Evolutionary conservation across 2,329 filamentous ascomycete species (phyloP).

Genomic region (Ophiostoma ips): DNA sequence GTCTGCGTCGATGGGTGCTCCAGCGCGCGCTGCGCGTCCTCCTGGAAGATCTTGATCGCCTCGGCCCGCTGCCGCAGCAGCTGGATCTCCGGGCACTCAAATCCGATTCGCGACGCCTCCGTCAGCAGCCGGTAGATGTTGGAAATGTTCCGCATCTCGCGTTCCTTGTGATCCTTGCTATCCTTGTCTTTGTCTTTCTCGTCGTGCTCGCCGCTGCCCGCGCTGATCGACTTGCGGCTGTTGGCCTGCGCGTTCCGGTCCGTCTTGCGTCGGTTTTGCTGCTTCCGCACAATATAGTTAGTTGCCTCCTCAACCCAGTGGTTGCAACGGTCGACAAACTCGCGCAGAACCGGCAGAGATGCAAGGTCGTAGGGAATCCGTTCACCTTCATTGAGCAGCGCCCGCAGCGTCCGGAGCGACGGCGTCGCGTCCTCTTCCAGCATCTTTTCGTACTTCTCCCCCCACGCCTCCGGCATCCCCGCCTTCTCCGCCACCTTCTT

Average conservation of each 20-base stretch:
- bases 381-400: constrained; percentile 82
- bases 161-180: constrained; percentile 61
- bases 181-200: constrained; percentile 14
- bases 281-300: constrained; percentile 91
- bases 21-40: constrained; percentile 57
- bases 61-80: constrained; percentile 74
- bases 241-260: constrained; percentile 73
- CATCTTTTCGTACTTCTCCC: constrained; percentile 73
- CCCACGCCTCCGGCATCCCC: constrained; percentile 73
- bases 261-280: constrained; percentile 91
- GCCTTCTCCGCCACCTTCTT: constrained; percentile 79
- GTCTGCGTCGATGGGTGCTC: constrained; percentile 50
- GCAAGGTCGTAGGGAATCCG: constrained; percentile 84
- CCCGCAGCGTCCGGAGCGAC: constrained; percentile 71
- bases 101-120: constrained; percentile 75
- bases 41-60: constrained; percentile 73
- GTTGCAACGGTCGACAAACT: constrained; percentile 91
- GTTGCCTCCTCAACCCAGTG: constrained; percentile 97
- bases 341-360: constrained; percentile 66
- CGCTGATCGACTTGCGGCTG: constrained; percentile 50
- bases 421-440: constrained; percentile 75
- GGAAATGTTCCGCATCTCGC: constrained; percentile 74
- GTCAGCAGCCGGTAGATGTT: constrained; percentile 76
- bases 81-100: constrained; percentile 83
- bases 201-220: constrained; percentile 30